phyloP scores from a whole-genome alignment of 371 early-diverging fungal genomes.

The Lichtheimia hyalospora region DNA sequence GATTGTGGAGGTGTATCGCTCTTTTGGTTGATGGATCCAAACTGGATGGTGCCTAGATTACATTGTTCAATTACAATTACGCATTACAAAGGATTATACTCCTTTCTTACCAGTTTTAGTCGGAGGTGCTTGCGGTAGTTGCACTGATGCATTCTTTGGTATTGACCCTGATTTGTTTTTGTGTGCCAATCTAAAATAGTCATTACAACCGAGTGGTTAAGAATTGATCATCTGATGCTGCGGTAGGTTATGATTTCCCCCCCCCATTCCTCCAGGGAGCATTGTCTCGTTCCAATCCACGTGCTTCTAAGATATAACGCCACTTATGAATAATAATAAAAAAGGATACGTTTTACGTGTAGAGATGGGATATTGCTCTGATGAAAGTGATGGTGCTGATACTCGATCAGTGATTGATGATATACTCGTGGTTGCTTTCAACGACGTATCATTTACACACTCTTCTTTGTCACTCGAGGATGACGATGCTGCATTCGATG shows the following conservation, averaged over 20 bases:
- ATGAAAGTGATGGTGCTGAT: background rate
- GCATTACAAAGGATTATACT: background rate
- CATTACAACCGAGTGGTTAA: background rate
- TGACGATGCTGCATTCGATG: background rate
- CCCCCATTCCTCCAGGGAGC: too few species aligned
- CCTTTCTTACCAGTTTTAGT: constrained; percentile 29
- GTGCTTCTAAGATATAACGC: too few species aligned
- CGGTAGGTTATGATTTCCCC: background rate
- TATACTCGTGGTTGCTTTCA: background rate
- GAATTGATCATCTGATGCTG: background rate
- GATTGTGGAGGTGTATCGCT: constrained; percentile 23
- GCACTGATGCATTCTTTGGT: constrained; percentile 35
- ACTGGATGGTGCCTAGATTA: constrained; percentile 41
- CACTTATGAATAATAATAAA: background rate
- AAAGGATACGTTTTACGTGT: background rate
- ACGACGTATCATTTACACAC: background rate
- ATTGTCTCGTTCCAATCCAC: too few species aligned
- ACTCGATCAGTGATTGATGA: background rate
- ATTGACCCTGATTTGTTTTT: constrained; percentile 2
- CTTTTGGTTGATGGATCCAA: constrained; percentile 56
- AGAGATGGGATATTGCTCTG: background rate
- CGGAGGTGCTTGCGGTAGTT: constrained; percentile 44
- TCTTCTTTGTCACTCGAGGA: background rate
- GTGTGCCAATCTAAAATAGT: background rate
- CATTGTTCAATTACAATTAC: background rate